Percentiles rank a stretch among this genome's conserved stretches.
Evolutionary conservation across 192 early-diverging fungal species (phyloP).

Genomic region (Podochytrium sp.): DNA sequence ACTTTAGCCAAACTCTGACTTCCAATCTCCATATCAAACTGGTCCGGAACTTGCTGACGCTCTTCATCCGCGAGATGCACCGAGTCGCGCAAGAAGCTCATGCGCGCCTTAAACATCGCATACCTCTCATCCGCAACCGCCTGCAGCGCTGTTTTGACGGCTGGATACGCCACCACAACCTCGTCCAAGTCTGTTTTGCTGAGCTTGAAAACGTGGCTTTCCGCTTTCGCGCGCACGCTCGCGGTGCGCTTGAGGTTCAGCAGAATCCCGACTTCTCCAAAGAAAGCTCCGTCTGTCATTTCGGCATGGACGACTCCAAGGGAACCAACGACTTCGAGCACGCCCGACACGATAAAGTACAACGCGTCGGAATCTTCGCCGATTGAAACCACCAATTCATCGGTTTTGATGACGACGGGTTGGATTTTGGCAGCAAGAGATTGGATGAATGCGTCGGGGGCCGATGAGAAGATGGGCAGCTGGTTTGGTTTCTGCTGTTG

Average conservation of each 20-base stretch:
- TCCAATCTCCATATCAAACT: constrained; percentile 49
- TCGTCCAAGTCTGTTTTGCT: constrained; percentile 37
- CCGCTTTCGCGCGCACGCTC: constrained; percentile 45
- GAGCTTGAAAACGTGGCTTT: constrained; percentile 47
- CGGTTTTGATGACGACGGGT: constrained; percentile 27
- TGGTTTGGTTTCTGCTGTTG: constrained; percentile 34
- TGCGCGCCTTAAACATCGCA: constrained; percentile 34
- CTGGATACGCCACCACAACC: constrained; percentile 41
- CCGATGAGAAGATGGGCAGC: constrained; percentile 45
- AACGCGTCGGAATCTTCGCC: constrained; percentile 50
- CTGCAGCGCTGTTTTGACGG: constrained; percentile 41
- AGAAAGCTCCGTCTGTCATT: constrained; percentile 45
- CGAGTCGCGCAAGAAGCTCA: too few species aligned
- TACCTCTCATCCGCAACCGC: constrained; percentile 45
- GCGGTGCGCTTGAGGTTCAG: constrained; percentile 53
- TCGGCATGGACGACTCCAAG: constrained; percentile 47
- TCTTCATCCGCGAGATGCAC: not conserved
- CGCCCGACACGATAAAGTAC: constrained; percentile 49
- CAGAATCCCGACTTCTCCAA: constrained; percentile 57
- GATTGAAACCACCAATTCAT: constrained; percentile 31
- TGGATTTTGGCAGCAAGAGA: constrained; percentile 31
- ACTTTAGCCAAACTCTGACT: constrained; percentile 48
- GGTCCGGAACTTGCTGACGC: constrained; percentile 3
- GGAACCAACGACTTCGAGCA: constrained; percentile 41
- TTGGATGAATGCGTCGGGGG: constrained; percentile 40